Evolutionary conservation across 495 filamentous ascomycete genomes (phyloP).

Genomic region (Acidiella bohemica): DNA sequence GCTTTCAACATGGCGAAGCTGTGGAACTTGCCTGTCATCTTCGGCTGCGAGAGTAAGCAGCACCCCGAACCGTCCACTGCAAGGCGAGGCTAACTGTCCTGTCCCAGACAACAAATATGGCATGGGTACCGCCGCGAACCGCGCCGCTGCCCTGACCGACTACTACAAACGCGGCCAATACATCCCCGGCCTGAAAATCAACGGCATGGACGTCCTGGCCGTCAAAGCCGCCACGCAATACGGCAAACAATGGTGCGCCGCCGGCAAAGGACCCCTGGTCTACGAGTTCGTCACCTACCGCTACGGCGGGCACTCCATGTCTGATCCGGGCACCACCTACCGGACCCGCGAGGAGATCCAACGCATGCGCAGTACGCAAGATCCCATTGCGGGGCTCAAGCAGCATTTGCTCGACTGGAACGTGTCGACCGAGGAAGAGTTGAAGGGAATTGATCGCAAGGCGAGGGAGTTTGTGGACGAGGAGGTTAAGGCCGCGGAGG

Average conservation of each 20-base stretch:
- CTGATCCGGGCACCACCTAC: slow-evolving; percentile 97
- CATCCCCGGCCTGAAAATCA: slow-evolving; percentile 97
- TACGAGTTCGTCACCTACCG: slow-evolving; percentile 99
- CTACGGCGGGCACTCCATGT: slow-evolving; percentile 98
- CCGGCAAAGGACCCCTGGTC: slow-evolving; percentile 81
- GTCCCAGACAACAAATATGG: slow-evolving; percentile 95
- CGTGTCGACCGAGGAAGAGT: slow-evolving; percentile 85
- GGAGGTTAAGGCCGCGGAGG: slow-evolving; percentile 82
- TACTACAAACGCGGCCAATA: slow-evolving; percentile 99
- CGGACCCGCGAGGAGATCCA: slow-evolving; percentile 98
- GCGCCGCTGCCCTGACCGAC: slow-evolving; percentile 87
- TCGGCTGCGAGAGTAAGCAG: slow-evolving; percentile 87
- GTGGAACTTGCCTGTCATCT: slow-evolving; percentile 88
- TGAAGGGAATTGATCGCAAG: slow-evolving; percentile 89
- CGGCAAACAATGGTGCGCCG: slow-evolving; percentile 68
- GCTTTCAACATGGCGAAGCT: slow-evolving; percentile 99
- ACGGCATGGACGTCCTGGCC: slow-evolving; percentile 98
- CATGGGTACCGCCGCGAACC: slow-evolving; percentile 94
- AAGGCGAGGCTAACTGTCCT: neutral
- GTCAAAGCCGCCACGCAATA: slow-evolving; percentile 92
- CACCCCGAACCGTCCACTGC: neutral
- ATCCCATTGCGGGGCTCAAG: slow-evolving; percentile 95
- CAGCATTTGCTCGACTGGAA: slow-evolving; percentile 95
- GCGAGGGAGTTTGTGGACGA: slow-evolving; percentile 71
- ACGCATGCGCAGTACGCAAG: slow-evolving; percentile 95